Conservation (phyloP, 768 basidiomycete genomes). For the Leccinum rimulosum region DNA sequence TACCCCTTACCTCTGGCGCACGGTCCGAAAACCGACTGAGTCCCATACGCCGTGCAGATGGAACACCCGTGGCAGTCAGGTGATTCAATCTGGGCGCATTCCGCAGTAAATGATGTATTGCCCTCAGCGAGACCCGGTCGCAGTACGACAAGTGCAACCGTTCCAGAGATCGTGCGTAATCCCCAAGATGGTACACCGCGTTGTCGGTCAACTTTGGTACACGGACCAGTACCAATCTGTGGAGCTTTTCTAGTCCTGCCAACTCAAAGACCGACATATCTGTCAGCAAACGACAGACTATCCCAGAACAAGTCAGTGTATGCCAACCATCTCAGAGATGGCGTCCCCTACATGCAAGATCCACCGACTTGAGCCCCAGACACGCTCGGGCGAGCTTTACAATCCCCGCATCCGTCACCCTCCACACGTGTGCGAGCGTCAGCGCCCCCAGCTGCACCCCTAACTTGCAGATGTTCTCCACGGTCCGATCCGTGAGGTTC, state of each 20-base stretch:
- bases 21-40: constrained; percentile 74
- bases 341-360: constrained; percentile 71
- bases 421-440: constrained; percentile 74
- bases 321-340: constrained; percentile 1
- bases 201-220: constrained; percentile 84
- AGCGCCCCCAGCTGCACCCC: constrained; percentile 77
- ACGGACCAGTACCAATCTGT: constrained; percentile 76
- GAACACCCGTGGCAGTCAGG: constrained; percentile 78
- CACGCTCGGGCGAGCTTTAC: constrained; percentile 69
- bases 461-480: constrained; percentile 67
- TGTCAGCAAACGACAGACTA: constrained; percentile 80
- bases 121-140: constrained; percentile 72
- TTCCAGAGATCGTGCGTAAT: constrained; percentile 67
- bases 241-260: constrained; percentile 63
- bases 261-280: constrained; percentile 85
- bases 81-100: constrained; percentile 62
- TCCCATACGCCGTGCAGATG: constrained; percentile 66
- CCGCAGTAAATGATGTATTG: constrained; percentile 67
- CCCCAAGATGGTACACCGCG: constrained; percentile 73
- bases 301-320: constrained; percentile 14
- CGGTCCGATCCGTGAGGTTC: constrained; percentile 65
- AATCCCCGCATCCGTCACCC: constrained; percentile 77
- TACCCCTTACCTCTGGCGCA: constrained; percentile 54
- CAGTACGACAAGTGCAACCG: constrained; percentile 87
- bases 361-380: constrained; percentile 72